Evolutionary conservation across 176 grass and related monocot species (phyloP), one percentile per base, ranked within the genome.

Genomic region (Carex parvula): DNA sequence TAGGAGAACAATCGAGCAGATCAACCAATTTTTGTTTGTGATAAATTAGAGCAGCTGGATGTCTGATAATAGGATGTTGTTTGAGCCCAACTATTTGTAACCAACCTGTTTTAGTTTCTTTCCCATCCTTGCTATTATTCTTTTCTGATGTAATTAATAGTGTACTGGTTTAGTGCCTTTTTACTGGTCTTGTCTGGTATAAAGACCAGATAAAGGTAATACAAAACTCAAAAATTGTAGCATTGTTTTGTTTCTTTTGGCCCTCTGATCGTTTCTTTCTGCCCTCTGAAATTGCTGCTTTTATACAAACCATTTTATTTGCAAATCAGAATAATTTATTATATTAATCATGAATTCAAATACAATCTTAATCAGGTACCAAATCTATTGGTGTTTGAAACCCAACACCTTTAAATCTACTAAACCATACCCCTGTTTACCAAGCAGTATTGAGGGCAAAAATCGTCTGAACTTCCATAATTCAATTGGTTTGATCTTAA

Each of bases 81-180:
- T 75, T 75, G 22, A 54, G 11, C 1, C 16, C 33, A 70, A 41
- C 16, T 52, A 15, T 75, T 29, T 48, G n/a, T 17, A 9, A 70
- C 8, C 37, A n/a, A 44, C 35, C 6, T 53, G 8, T 11, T 22
- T 72, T 5, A 65, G 16, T 57, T 57, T 57, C 55, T 16, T 75
- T 75, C 21, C 54, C 71, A 30, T 75, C n/a, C 16, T 75, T 54
- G n/a, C 44, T 52, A 75, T 75, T 54, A 75, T 54, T 75, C 2
- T 75, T 75, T 53, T 26, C 24, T 75, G 21, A 22, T 75, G 44
- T 14, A 70, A 18, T 39, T 26, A 52, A 29, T n/a, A 29, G 10
- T 53, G n/a, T 53, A 7, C n/a, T 75, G 46, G 42, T 75, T 75
- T 74, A 15, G 11, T 53, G 42, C 70, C 70, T 73, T 72, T 37